These are phyloP conservation scores for Sanghuangporus baumii DNA, from an alignment of 1,284 basidiomycete species.

Conservation along the genomic window DNA sequence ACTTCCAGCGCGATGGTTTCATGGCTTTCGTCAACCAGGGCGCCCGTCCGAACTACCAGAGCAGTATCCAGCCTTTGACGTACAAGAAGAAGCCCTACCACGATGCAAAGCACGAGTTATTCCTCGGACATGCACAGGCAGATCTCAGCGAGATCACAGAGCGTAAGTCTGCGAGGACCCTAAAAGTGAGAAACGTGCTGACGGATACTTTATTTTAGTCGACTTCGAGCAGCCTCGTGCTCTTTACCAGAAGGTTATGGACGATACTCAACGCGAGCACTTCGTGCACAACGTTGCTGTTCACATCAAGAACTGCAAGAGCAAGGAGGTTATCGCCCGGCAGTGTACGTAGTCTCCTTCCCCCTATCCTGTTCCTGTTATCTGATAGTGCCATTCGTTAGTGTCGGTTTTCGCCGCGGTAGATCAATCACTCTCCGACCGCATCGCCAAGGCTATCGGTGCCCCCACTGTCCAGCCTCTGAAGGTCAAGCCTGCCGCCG, in stretches of 20 bases:
- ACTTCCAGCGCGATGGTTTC: constrained; percentile 83
- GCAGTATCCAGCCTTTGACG: constrained; percentile 58
- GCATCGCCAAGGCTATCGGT: constrained; percentile 70
- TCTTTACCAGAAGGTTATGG: constrained; percentile 76
- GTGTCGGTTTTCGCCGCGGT: constrained; percentile 80
- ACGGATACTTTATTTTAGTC: constrained; percentile 34
- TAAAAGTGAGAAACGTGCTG: not conserved
- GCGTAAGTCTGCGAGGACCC: constrained; percentile 38
- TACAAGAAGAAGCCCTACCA: constrained; percentile 42
- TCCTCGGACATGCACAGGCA: constrained; percentile 65
- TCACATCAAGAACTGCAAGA: constrained; percentile 67
- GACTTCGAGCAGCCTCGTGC: constrained; percentile 91
- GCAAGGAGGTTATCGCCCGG: constrained; percentile 55
- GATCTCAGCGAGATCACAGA: constrained; percentile 78
- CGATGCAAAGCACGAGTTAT: constrained; percentile 62
- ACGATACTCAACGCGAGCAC: constrained; percentile 59
- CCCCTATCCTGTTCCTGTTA: not conserved
- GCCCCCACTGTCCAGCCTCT: constrained; percentile 50
- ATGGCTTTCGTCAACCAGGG: constrained; percentile 77
- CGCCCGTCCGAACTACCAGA: constrained; percentile 80
- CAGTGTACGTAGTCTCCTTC: constrained; percentile 47
- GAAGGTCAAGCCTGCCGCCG: constrained; percentile 53
- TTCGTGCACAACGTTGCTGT: constrained; percentile 75
- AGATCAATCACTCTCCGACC: constrained; percentile 63
- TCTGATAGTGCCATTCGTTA: constrained; percentile 26